These are phyloP conservation scores for Bacidia gigantensis DNA, from an alignment of 495 filamentous ascomycete species.

Conservation along the genomic window DNA sequence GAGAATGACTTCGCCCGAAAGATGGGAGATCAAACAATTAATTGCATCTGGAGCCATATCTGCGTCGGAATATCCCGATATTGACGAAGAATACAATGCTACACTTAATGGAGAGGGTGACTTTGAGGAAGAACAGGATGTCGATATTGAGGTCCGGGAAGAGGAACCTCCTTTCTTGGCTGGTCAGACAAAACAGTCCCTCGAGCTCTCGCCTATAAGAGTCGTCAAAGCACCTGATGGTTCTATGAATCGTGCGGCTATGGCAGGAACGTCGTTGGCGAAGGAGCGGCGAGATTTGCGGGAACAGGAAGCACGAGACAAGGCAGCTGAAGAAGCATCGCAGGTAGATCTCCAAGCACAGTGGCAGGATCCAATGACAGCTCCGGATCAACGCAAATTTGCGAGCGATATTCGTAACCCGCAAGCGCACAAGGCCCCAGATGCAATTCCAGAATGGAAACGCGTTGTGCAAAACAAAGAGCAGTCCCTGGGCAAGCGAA, in stretches of 20 bases:
- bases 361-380: conserved; percentile 94
- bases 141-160: conserved; percentile 92
- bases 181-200: conserved; percentile 88
- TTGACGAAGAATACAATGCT: conserved; percentile 87
- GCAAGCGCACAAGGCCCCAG: conserved; percentile 40
- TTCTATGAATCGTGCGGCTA: conserved; percentile 85
- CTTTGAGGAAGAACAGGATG: conserved; percentile 91
- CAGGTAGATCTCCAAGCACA: conserved; percentile 79
- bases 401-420: conserved; percentile 63
- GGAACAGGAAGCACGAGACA: conserved; percentile 77
- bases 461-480: conserved; percentile 69
- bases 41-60: conserved; percentile 90
- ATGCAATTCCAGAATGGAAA: conserved; percentile 86
- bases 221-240: conserved; percentile 97
- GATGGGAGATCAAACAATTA: conserved; percentile 94
- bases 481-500: conserved; percentile 70
- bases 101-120: conserved; percentile 73
- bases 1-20: conserved; percentile 85
- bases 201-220: conserved; percentile 87
- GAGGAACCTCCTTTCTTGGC: conserved; percentile 95
- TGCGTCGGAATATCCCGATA: conserved; percentile 81
- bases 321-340: conserved; percentile 60
- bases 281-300: conserved; percentile 80
- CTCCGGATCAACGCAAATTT: conserved; percentile 70
- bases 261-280: conserved; percentile 80